These are phyloP conservation scores for Pestalotiopsis sp. DNA, from an alignment of 2,329 filamentous ascomycete genomes.

Conservation along the genomic window DNA sequence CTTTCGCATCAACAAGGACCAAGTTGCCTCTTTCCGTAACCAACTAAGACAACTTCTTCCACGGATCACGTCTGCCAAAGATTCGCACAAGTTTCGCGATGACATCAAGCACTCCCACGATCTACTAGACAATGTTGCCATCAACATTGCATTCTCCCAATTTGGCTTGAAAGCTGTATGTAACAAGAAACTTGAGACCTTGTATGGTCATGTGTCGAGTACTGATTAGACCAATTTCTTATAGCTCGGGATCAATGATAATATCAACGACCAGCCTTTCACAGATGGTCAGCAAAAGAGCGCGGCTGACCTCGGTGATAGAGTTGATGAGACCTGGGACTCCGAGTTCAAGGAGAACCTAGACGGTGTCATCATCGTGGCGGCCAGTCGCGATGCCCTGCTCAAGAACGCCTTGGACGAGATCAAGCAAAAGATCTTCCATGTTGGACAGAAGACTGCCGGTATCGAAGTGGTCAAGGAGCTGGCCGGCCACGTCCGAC, in stretches of 20 bases:
- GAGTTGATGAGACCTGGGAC: slow-evolving; percentile 26
- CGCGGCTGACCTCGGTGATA: slow-evolving; percentile 30
- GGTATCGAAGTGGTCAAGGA: slow-evolving; percentile 31
- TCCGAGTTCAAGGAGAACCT: slow-evolving; percentile 33
- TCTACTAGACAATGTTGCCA: slow-evolving; percentile 12
- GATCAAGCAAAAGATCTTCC: slow-evolving; percentile 30
- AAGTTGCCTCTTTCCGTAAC: neutral
- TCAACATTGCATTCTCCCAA: slow-evolving; percentile 27
- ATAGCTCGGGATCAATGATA: slow-evolving; percentile 28
- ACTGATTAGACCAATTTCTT: neutral
- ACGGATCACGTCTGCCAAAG: neutral
- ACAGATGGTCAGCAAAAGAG: slow-evolving; percentile 33
- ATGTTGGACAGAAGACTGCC: slow-evolving; percentile 14
- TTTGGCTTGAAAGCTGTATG: slow-evolving; percentile 24
- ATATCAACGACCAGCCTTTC: slow-evolving; percentile 33
- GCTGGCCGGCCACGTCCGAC: slow-evolving; percentile 33
- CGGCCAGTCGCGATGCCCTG: slow-evolving; percentile 29
- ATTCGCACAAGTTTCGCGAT: neutral
- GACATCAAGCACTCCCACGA: neutral
- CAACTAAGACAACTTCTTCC: neutral
- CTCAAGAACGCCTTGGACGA: slow-evolving; percentile 28
- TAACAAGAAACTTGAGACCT: neutral
- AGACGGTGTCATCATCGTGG: slow-evolving; percentile 36
- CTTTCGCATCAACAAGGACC: neutral
- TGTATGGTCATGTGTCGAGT: neutral